phyloP scores from a whole-genome alignment of 2,329 filamentous ascomycete species.

The Fusarium aywerte region DNA sequence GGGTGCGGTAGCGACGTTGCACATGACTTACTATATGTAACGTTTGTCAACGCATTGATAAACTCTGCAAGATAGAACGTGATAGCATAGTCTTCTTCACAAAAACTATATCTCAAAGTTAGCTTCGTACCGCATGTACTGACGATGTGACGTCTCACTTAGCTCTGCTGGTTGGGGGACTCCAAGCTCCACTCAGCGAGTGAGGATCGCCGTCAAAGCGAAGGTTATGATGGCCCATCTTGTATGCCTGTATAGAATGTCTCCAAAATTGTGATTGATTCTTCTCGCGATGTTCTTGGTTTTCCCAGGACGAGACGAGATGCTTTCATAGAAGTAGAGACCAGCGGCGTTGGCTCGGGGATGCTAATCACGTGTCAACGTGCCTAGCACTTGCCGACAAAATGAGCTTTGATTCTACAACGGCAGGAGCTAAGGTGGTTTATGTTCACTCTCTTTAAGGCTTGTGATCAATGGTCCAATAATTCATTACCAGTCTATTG shows the following conservation, averaged over 20 bases:
- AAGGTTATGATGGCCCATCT: slow-evolving; percentile 51
- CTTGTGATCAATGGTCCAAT: background rate
- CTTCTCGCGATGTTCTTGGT: background rate
- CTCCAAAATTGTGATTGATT: background rate
- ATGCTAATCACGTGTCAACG: slow-evolving; percentile 30
- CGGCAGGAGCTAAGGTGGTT: background rate
- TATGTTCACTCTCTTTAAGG: background rate
- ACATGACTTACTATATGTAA: slow-evolving; percentile 55
- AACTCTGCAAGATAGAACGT: slow-evolving; percentile 58
- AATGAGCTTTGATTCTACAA: background rate
- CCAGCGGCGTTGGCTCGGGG: slow-evolving; percentile 23
- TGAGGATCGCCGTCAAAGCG: slow-evolving; percentile 51
- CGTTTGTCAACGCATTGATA: slow-evolving; percentile 57
- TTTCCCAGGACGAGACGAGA: background rate
- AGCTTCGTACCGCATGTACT: slow-evolving; percentile 7
- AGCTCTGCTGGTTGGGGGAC: slow-evolving; percentile 54
- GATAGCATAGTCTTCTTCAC: slow-evolving; percentile 61
- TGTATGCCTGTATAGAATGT: background rate
- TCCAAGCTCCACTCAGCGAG: slow-evolving; percentile 51
- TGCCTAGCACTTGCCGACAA: background rate
- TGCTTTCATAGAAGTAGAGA: slow-evolving; percentile 2
- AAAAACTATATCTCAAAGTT: slow-evolving; percentile 48
- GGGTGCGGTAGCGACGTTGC: slow-evolving; percentile 12
- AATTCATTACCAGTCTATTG: slow-evolving; percentile 1
- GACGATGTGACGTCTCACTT: slow-evolving; percentile 48